These are phyloP conservation scores for Colletotrichum zoysiae DNA, from an alignment of 2,329 filamentous ascomycete species.

Conservation along the genomic window DNA sequence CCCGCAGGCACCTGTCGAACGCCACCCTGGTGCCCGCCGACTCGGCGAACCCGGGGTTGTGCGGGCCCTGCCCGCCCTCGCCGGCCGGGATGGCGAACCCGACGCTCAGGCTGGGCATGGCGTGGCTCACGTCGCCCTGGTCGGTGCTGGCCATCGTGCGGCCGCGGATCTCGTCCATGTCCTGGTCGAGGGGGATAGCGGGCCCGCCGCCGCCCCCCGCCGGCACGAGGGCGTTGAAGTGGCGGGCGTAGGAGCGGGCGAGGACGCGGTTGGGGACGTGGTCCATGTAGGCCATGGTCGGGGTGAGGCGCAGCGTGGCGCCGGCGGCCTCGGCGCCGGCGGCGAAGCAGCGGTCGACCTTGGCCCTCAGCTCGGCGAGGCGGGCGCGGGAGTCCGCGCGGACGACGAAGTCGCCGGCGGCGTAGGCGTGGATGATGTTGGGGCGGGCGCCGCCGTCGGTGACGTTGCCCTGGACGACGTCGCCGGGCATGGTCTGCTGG, in stretches of 20 bases:
- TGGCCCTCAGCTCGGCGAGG: conserved; percentile 54
- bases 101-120: conserved; percentile 66
- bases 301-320: conserved; percentile 59
- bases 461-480: conserved; percentile 65
- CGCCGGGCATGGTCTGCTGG: conserved; percentile 67
- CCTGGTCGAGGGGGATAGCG: conserved; percentile 52
- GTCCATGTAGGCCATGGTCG: conserved; percentile 62
- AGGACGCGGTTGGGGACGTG: conserved; percentile 67
- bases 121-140: conserved; percentile 70
- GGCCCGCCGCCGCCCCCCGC: conserved; percentile 37
- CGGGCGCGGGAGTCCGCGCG: conserved; percentile 47
- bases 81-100: conserved; percentile 64
- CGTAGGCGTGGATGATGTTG: conserved; percentile 68
- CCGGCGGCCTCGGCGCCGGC: conserved; percentile 59
- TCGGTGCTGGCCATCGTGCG: conserved; percentile 68
- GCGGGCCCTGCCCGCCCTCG: conserved; percentile 39
- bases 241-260: conserved; percentile 58
- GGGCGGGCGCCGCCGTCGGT: conserved; percentile 64
- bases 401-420: conserved; percentile 53
- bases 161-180: conserved; percentile 56
- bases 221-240: conserved; percentile 57
- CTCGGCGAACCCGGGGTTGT: conserved; percentile 45
- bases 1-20: conserved; percentile 44
- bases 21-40: conserved; percentile 44
- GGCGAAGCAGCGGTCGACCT: conserved; percentile 58